These are phyloP conservation scores for Hygrophoropsis aurantiaca DNA, from an alignment of 768 basidiomycete species.

Conservation along the genomic window DNA sequence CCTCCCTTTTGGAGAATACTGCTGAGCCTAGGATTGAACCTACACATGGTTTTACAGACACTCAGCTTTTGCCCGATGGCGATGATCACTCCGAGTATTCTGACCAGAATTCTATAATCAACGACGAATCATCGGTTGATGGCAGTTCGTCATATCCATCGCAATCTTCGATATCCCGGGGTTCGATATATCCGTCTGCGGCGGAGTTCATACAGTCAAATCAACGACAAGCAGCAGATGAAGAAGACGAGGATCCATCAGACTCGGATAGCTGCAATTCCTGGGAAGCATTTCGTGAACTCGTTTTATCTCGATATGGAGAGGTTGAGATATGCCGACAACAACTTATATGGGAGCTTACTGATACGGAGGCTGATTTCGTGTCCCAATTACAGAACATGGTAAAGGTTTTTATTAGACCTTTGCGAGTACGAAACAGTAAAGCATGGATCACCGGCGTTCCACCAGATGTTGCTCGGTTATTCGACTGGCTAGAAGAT, in stretches of 20 bases:
- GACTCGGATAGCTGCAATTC: slow-evolving; percentile 5
- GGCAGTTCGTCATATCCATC: slow-evolving; percentile 1
- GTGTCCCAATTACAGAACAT: slow-evolving; percentile 65
- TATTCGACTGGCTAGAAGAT: slow-evolving; percentile 89
- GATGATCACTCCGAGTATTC: no score
- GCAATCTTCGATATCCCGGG: slow-evolving; percentile 12
- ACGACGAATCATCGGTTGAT: no score
- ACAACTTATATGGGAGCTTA: slow-evolving; percentile 66
- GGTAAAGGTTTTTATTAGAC: slow-evolving; percentile 71
- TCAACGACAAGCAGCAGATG: slow-evolving; percentile 5
- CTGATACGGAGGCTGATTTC: slow-evolving; percentile 67
- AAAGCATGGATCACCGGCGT: slow-evolving; percentile 81
- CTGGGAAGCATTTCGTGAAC: slow-evolving; percentile 21
- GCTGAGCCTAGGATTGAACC: not conserved
- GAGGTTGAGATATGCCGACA: slow-evolving; percentile 59
- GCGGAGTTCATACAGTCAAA: slow-evolving; percentile 25
- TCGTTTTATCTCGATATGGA: slow-evolving; percentile 36
- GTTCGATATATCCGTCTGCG: slow-evolving; percentile 17
- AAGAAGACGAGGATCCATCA: slow-evolving; percentile 11
- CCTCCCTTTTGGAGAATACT: slow-evolving; percentile 26
- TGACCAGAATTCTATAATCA: not conserved
- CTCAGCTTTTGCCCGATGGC: no score
- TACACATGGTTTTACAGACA: no score
- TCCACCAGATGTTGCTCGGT: slow-evolving; percentile 62
- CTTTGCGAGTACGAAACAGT: slow-evolving; percentile 69